These are phyloP conservation scores for Hymenotorrendiella dingleyae DNA, from an alignment of 2,329 filamentous ascomycete genomes.

Conservation along the genomic window DNA sequence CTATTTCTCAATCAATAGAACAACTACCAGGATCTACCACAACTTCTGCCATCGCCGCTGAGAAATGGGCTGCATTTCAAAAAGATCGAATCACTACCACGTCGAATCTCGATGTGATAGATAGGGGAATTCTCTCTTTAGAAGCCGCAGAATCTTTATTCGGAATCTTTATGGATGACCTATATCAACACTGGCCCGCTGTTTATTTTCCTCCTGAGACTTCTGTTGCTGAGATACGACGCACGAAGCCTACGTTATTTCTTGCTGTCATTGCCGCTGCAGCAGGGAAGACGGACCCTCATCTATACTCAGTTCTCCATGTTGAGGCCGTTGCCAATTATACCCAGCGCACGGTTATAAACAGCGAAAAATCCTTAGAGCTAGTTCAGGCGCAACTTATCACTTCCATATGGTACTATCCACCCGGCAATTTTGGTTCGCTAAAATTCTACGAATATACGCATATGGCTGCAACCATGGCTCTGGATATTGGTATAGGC, in stretches of 20 bases:
- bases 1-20: neutral
- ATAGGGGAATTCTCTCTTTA: constrained; percentile 51
- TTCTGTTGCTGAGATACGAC: constrained; percentile 47
- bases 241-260: constrained; percentile 57
- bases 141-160: constrained; percentile 49
- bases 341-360: constrained; percentile 38
- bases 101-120: constrained; percentile 37
- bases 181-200: constrained; percentile 52
- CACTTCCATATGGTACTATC: constrained; percentile 41
- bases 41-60: neutral
- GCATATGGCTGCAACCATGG: constrained; percentile 43
- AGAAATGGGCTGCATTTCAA: no score
- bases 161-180: constrained; percentile 48
- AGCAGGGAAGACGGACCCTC: constrained; percentile 41
- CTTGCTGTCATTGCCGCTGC: constrained; percentile 62
- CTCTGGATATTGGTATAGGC: constrained; percentile 22
- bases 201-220: constrained; percentile 49
- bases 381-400: constrained; percentile 42
- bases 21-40: neutral
- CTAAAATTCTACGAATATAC: constrained; percentile 44
- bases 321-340: constrained; percentile 39
- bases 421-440: constrained; percentile 36
- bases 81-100: constrained; percentile 10
- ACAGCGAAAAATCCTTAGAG: constrained; percentile 42
- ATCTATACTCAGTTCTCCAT: constrained; percentile 37